phyloP scores from a whole-genome alignment of 2,329 filamentous ascomycete genomes.

The Uncinocarpus reesii region DNA sequence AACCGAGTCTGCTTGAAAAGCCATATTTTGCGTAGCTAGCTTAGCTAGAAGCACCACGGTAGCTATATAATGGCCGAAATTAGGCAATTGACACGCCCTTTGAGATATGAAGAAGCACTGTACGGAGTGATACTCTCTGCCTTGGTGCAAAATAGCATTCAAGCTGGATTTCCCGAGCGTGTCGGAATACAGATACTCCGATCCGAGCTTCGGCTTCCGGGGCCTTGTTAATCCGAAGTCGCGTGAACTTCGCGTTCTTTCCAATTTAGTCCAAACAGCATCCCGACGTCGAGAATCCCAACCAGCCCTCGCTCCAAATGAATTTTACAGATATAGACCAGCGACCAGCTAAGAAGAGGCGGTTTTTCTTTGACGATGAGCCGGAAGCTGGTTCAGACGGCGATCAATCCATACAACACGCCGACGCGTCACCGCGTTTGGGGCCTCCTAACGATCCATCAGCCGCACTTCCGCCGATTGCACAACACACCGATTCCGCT shows the following conservation, averaged over 20 bases:
- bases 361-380: conserved; percentile 50
- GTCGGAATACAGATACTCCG: background rate
- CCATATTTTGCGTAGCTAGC: background rate
- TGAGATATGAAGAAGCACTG: too few relatives aligned
- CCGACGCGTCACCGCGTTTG: conserved; percentile 9
- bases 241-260: conserved; percentile 4
- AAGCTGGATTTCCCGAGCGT: background rate
- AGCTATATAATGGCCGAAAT: background rate
- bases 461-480: conserved; percentile 11
- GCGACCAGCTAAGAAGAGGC: conserved; percentile 50
- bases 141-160: background rate
- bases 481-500: background rate
- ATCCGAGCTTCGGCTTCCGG: background rate
- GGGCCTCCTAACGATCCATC: background rate
- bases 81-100: background rate
- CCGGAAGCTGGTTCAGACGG: conserved; percentile 6
- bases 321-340: conserved; percentile 38
- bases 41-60: background rate
- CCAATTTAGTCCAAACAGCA: background rate
- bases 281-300: background rate
- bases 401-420: background rate
- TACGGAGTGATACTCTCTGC: too few relatives aligned
- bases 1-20: conserved; percentile 1
- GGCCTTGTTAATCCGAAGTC: background rate
- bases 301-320: conserved; percentile 21